Evolutionary conservation across 2,329 filamentous ascomycete genomes (phyloP).

Genomic region (Sarocladium strictum): DNA sequence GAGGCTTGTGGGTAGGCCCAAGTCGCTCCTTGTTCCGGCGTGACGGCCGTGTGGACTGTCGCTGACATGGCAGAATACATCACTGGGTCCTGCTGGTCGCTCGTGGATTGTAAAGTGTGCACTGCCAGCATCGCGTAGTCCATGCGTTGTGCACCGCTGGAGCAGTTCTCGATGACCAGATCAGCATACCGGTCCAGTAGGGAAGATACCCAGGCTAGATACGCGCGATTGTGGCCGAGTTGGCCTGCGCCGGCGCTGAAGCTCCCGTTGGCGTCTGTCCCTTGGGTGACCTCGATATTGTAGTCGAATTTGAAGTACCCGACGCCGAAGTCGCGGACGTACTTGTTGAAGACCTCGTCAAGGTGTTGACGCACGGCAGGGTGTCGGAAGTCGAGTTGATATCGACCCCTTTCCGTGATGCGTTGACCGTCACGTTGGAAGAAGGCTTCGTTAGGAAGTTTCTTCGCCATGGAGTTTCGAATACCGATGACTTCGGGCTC

Average conservation of each 20-base stretch:
- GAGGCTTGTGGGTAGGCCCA: constrained; percentile 29
- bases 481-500: constrained; percentile 30
- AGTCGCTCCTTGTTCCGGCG: constrained; percentile 26
- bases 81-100: constrained; percentile 28
- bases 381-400: constrained; percentile 28
- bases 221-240: constrained; percentile 25
- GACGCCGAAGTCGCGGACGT: constrained; percentile 21
- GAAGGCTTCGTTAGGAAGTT: constrained; percentile 24
- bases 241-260: constrained; percentile 19
- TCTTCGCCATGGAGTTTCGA: constrained; percentile 18
- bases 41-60: constrained; percentile 24
- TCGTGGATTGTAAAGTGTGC: constrained; percentile 27
- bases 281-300: constrained; percentile 28
- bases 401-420: constrained; percentile 24
- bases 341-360: constrained; percentile 18
- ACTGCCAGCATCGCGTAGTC: constrained; percentile 28
- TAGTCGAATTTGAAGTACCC: constrained; percentile 32
- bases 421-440: constrained; percentile 25
- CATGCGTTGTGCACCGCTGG: constrained; percentile 28
- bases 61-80: constrained; percentile 26
- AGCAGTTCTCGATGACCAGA: constrained; percentile 30
- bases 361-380: constrained; percentile 18
- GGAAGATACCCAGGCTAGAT: constrained; percentile 23
- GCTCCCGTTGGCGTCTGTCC: constrained; percentile 21
- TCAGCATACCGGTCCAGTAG: constrained; percentile 20